Base-by-base conservation (phyloP, 164 flowering plant species). In the Taxillus chinensis region DNA sequence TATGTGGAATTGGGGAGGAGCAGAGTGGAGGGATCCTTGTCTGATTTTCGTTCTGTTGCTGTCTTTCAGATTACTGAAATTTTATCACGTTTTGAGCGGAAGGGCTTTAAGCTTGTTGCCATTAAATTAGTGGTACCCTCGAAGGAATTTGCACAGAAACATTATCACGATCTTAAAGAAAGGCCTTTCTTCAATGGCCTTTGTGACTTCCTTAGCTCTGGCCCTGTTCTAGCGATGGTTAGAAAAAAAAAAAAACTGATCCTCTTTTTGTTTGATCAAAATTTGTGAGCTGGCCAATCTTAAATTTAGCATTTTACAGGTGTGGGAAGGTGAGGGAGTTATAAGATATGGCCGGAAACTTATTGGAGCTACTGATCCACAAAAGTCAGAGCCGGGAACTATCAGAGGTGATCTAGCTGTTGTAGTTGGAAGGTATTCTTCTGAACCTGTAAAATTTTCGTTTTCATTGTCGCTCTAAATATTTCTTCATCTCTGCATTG, bases 301-400 rank as follows among this genome's bases (percentile, higher is more conserved):
- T 12, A 37, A 57, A 45, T 63, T 66, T 58, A 15, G 10, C 39
- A 27, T 62, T 64, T 46, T 50, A 13, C 69, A 95, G 99, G 99
- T 91, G 48, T 95, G 99, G 99, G 99, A 95, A 81, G 99, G 99
- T 57, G 93, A 91, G 65, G 97, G 93, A 27, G 99, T 91, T 66
- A 89, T 91, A n/a, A 86, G 73, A 63, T 91, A 89, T 67, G 97
- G 97, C 11, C 71, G 99, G 45, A 95, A 90, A 63, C 95, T 95
- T 61, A 95, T 95, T 65, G 99, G 97, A 67, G 97, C 99, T 7
- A 95, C 97, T 1, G 96, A 95, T 57, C 99, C 99, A 41, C 96
- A 89, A 72, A 89, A 89, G 76, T 90, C 99, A 46, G 97, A 90
- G 66, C 97, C 97, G 3, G 99, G 99, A 79, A 91, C 99, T 45